Percentiles rank a stretch among this genome's conserved stretches.
Conservation (phyloP, 2,329 filamentous ascomycete species). For the Aspergillus sclerotialis region DNA sequence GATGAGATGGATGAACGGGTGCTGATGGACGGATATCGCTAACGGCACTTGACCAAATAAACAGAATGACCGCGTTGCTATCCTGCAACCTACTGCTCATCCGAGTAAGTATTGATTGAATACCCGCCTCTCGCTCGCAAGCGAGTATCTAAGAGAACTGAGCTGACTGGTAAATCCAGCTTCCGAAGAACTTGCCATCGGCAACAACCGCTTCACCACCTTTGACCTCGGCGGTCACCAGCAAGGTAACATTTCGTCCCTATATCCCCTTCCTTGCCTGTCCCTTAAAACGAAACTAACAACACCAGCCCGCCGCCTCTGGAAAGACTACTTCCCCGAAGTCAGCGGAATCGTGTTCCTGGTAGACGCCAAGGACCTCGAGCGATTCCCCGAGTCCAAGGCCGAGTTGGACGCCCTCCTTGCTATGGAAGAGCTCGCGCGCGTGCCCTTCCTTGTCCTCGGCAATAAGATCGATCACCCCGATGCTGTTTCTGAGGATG, state of each 20-base stretch:
- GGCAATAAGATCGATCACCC: conserved; percentile 99
- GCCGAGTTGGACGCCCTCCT: conserved; percentile 93
- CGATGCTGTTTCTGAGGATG: conserved; percentile 89
- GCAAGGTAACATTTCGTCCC: conserved; percentile 61
- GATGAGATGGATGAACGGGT: conserved; percentile 2
- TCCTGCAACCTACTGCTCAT: conserved; percentile 84
- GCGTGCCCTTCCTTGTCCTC: conserved; percentile 91
- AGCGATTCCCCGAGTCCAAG: conserved; percentile 90
- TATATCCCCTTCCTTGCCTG: neutral
- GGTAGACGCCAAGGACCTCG: conserved; percentile 93
- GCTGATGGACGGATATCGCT: too few relatives aligned
- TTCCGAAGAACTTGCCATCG: conserved; percentile 86
- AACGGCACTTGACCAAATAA: too few relatives aligned
- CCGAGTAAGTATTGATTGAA: conserved; percentile 58
- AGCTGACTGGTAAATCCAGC: too few relatives aligned
- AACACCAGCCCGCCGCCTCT: conserved; percentile 66
- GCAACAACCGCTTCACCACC: conserved; percentile 89
- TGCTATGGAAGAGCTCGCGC: conserved; percentile 91
- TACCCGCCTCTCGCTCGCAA: too few relatives aligned
- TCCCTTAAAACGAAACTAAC: conserved; percentile 1
- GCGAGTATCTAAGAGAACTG: too few relatives aligned
- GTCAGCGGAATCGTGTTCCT: conserved; percentile 96
- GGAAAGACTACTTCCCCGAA: conserved; percentile 97
- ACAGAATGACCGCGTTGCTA: conserved; percentile 86
- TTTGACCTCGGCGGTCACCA: conserved; percentile 92